phyloP scores from a whole-genome alignment of 176 grass and related monocot species.

The Alloteropsis semialata region DNA sequence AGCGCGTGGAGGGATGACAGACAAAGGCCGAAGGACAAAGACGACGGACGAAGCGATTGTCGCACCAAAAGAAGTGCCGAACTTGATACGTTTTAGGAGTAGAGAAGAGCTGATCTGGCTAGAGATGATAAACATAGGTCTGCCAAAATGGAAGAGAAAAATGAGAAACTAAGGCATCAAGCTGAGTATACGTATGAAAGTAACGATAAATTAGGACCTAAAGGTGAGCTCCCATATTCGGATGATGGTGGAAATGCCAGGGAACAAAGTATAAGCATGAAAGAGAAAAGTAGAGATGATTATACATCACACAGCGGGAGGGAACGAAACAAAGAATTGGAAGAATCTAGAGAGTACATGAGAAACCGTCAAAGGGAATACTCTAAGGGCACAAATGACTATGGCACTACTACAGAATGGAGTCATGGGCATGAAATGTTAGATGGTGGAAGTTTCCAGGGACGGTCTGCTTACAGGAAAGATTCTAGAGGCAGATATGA shows the following conservation, averaged over 20 bases:
- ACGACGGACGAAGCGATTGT: too few species aligned
- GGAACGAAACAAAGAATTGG: slow-evolving; percentile 37
- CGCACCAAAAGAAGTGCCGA: too few species aligned
- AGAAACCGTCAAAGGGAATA: slow-evolving; percentile 51
- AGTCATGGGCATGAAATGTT: slow-evolving; percentile 50
- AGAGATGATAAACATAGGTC: slow-evolving; percentile 30
- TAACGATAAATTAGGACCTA: slow-evolving; percentile 12
- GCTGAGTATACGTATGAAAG: not conserved
- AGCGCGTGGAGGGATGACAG: too few species aligned
- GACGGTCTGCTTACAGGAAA: slow-evolving; percentile 54
- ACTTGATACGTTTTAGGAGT: too few species aligned
- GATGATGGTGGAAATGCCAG: slow-evolving; percentile 39
- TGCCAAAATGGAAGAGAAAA: not conserved
- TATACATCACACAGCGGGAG: slow-evolving; percentile 46
- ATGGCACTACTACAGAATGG: slow-evolving; percentile 24
- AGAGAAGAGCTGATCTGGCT: too few species aligned
- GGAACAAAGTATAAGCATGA: not conserved
- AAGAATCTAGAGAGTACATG: slow-evolving; percentile 51
- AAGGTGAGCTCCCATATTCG: slow-evolving; percentile 24
- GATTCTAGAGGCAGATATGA: slow-evolving; percentile 80
- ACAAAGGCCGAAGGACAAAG: too few species aligned
- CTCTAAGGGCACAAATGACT: slow-evolving; percentile 50
- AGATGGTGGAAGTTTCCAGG: slow-evolving; percentile 51
- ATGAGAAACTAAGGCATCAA: not conserved
- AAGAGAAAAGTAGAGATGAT: slow-evolving; percentile 13